A percentile compares a stretch with the other conserved stretches of the same genome.
phyloP scores from a whole-genome alignment of 352 stramenopile species.

The Phytophthora ohioensis region DNA sequence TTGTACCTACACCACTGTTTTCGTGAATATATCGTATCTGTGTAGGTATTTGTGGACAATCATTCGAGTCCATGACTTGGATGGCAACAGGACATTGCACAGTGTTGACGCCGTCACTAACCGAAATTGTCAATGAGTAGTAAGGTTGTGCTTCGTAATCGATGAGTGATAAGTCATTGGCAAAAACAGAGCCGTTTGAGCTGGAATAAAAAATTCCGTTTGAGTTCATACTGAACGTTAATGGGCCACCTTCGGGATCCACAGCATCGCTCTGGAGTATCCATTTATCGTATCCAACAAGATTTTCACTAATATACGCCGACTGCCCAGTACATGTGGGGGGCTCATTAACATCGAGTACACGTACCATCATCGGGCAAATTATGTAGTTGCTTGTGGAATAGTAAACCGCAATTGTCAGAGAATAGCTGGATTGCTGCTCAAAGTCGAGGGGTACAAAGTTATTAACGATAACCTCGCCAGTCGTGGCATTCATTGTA shows the following conservation, averaged over 20 bases:
- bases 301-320: constrained; percentile 45
- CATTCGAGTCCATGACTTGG: constrained; percentile 54
- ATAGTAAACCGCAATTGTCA: constrained; percentile 53
- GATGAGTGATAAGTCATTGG: constrained; percentile 18
- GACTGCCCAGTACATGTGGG: constrained; percentile 41
- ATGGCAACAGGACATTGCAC: constrained; percentile 42
- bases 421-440: constrained; percentile 27
- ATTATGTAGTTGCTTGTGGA: constrained; percentile 44
- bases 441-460: constrained; percentile 56
- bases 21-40: constrained; percentile 46
- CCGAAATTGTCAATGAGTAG: constrained; percentile 17
- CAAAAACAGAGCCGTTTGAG: constrained; percentile 29
- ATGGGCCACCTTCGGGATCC: constrained; percentile 26
- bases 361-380: constrained; percentile 43
- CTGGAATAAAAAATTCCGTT: constrained; percentile 30
- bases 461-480: constrained; percentile 37
- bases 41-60: constrained; percentile 49
- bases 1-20: constrained; percentile 45
- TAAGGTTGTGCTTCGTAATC: constrained; percentile 33
- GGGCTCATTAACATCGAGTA: constrained; percentile 63
- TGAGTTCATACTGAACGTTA: constrained; percentile 21
- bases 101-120: constrained; percentile 36
- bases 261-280: constrained; percentile 22
- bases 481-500: constrained; percentile 47
- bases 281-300: constrained; percentile 27